Base-by-base conservation (phyloP, 495 filamentous ascomycete genomes). In the Opeltia flavorubescens region DNA sequence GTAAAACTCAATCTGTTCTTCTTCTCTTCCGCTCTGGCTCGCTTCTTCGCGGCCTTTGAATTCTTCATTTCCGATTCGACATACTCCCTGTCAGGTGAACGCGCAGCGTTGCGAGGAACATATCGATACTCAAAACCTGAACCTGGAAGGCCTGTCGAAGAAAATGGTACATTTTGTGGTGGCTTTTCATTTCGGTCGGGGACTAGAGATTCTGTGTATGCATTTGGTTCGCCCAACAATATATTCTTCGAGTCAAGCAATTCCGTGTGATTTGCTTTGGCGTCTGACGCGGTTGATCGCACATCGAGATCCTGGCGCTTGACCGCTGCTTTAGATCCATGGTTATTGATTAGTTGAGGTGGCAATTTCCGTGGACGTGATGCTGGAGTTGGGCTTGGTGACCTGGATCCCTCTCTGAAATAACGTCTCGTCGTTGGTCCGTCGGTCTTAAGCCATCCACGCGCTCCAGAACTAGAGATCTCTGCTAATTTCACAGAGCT, bases 31-130 rank as follows among this genome's bases (percentile, higher is more conserved):
- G 15, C 21, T 29, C 13, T 40, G 6, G 42, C 42, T 13, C 30
- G 27, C 26, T 29, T 33, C 42, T 44, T 44, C 2, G 25, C 24
- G 6, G 29, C 13, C 44, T 18, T 26, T 51, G 44, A 43, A 27
- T 30, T 54, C 35, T 39, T 45, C 15, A 43, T 54, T 23, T 45
- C 52, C 38, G 48, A 24, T 5, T 48, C 43, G 29, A 56, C 50
- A 8, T 46, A 35, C 8, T 34, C 46, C 29, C 47, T 47, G 11
- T 39, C 35, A 24, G 47, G 40, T 8, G 50, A 50, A n/a, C n/a
- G n/a, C n/a, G n/a, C n/a, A n/a, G n/a, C n/a, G n/a, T n/a, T n/a
- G n/a, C n/a, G n/a, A n/a, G n/a, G n/a, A n/a, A n/a, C n/a, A n/a
- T n/a, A n/a, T n/a, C n/a, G n/a, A n/a, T n/a, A n/a, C n/a, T n/a